Conservation (phyloP, 331 rosid species). For the Arachis monticola region DNA sequence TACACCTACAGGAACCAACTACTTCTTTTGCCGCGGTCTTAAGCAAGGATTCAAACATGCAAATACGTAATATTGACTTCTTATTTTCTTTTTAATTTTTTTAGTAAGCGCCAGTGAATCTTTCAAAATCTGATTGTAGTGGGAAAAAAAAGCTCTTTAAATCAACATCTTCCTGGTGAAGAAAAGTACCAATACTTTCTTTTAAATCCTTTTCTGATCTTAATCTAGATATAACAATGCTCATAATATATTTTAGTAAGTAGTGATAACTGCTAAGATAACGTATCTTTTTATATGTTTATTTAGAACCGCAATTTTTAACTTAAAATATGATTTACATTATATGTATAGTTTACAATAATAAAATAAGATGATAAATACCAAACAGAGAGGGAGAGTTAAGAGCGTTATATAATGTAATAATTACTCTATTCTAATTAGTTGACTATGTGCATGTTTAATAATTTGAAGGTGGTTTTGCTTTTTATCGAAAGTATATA, state of each 20-base stretch:
- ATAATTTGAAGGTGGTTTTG: slow-evolving; percentile 34
- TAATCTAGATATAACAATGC: too few relatives aligned
- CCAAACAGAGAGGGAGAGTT: too few relatives aligned
- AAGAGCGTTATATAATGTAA: too few relatives aligned
- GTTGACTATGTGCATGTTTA: slow-evolving; percentile 45
- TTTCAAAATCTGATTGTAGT: slow-evolving; percentile 38
- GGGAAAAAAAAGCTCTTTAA: slow-evolving; percentile 40
- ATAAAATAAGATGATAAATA: too few relatives aligned
- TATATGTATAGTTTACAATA: too few relatives aligned
- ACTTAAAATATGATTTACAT: too few relatives aligned
- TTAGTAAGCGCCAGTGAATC: slow-evolving; percentile 8
- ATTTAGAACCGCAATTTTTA: too few relatives aligned
- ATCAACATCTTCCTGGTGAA: slow-evolving; percentile 69
- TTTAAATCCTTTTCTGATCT: neutral
- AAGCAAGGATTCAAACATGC: slow-evolving; percentile 39
- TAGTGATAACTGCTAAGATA: too few relatives aligned
- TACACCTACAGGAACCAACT: neutral
- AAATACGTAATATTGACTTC: slow-evolving; percentile 6
- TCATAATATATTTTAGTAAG: too few relatives aligned
- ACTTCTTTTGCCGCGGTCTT: slow-evolving; percentile 13
- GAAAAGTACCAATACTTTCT: slow-evolving; percentile 59
- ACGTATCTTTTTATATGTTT: too few relatives aligned
- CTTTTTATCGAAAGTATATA: slow-evolving; percentile 12
- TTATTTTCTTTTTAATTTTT: slow-evolving; percentile 9
- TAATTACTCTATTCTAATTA: slow-evolving; percentile 15